phyloP scores from a whole-genome alignment of 1,284 basidiomycete genomes.

The Ustilago hordei region DNA sequence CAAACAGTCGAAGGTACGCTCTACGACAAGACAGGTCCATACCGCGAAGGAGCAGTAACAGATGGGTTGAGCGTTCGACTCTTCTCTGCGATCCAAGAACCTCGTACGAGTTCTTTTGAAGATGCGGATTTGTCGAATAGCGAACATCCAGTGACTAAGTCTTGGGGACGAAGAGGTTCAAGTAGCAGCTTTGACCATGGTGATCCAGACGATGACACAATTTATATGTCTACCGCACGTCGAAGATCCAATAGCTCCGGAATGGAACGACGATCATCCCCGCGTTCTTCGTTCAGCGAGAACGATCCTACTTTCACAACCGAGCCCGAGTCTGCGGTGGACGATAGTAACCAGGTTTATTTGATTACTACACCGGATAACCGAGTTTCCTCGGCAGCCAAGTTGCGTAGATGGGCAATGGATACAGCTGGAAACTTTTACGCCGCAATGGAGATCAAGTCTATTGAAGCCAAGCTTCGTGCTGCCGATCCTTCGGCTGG shows the following conservation, averaged over 20 bases:
- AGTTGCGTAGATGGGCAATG: slow-evolving; percentile 68
- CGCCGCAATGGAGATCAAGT: slow-evolving; percentile 69
- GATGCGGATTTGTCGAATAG: slow-evolving; percentile 42
- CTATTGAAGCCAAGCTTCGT: slow-evolving; percentile 63
- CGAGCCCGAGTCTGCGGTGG: slow-evolving; percentile 12
- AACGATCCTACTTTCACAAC: neutral
- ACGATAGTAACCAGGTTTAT: slow-evolving; percentile 46
- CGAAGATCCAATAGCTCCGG: slow-evolving; percentile 29
- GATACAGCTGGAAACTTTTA: slow-evolving; percentile 65
- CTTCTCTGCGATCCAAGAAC: slow-evolving; percentile 43
- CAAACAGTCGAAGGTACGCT: slow-evolving; percentile 65
- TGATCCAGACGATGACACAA: slow-evolving; percentile 30
- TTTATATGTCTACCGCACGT: slow-evolving; percentile 21
- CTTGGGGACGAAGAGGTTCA: slow-evolving; percentile 40
- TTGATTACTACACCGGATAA: slow-evolving; percentile 69
- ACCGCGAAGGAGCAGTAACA: slow-evolving; percentile 62
- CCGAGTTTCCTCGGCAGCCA: slow-evolving; percentile 67
- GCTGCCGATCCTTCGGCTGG: slow-evolving; percentile 52
- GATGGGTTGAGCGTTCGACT: slow-evolving; percentile 67
- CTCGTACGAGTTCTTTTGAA: slow-evolving; percentile 30
- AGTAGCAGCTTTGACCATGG: slow-evolving; percentile 34
- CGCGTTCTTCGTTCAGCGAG: slow-evolving; percentile 28
- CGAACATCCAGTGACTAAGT: slow-evolving; percentile 46
- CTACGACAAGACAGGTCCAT: slow-evolving; percentile 65
- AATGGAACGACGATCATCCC: slow-evolving; percentile 27